These are phyloP conservation scores for Clavariopsis aquatica DNA, from an alignment of 495 filamentous ascomycete species.

Conservation along the genomic window DNA sequence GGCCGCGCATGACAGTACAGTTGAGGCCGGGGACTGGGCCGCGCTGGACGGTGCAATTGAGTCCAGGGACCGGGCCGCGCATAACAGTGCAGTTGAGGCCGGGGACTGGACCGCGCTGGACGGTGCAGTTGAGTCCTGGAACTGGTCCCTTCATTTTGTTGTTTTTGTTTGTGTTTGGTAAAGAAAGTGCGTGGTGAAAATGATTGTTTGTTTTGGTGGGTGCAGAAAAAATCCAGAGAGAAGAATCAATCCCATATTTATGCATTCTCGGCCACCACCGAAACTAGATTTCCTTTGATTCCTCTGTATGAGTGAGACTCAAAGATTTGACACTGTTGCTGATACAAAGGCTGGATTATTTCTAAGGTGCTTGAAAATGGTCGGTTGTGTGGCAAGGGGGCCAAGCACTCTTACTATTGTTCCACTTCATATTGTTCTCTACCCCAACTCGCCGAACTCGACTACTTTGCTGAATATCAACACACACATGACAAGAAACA, in stretches of 20 bases:
- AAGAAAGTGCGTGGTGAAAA: not conserved
- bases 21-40: not conserved
- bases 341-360: not conserved
- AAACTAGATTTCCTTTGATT: not conserved
- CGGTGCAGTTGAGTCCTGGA: not conserved
- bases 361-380: not conserved
- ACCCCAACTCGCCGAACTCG: not conserved
- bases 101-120: not conserved
- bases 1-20: slow-evolving; percentile 13
- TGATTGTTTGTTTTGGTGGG: slow-evolving; percentile 15
- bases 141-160: slow-evolving; percentile 12
- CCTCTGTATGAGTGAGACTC: not conserved
- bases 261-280: not conserved
- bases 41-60: not conserved
- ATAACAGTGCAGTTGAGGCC: slow-evolving; percentile 6
- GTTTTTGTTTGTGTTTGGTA: slow-evolving; percentile 3
- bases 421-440: slow-evolving; percentile 19
- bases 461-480: not conserved
- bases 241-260: slow-evolving; percentile 1
- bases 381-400: not conserved
- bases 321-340: not conserved
- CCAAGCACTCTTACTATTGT: slow-evolving; percentile 16
- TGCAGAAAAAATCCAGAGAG: not conserved
- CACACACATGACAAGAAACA: not conserved
- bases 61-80: not conserved